Evolutionary conservation across 2,329 filamentous ascomycete genomes (phyloP), one percentile per base, ranked within the genome.

Genomic region (Talaromyces sp.): DNA sequence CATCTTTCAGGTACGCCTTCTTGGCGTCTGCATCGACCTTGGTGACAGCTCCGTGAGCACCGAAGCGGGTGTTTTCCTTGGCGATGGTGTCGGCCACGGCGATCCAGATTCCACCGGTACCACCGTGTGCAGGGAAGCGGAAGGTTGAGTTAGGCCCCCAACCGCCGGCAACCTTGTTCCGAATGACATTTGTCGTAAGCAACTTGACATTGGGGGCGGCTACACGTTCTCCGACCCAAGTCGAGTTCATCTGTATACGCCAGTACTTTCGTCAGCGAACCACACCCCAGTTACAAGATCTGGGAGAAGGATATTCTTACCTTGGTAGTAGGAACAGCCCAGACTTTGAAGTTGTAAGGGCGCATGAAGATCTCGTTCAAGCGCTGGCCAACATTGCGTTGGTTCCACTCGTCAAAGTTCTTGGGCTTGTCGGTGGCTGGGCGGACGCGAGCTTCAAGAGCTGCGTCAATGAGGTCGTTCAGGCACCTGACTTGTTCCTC

Each of bases 271-370:
- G 6, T 38, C 5, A 38, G 35, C 35, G 14, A 7, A 38, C 17
- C 5, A 35, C 14, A 38, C n/a, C n/a, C n/a, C 35, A 38, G 5
- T 9, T 8, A 38, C 14, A 38, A 27, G 41, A 31, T 24, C 19
- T 32, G n/a, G 41, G 7, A 26, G 2, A 59, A n/a, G 14, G 55
- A 24, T 26, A 26, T 21, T 7, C 83, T 70, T 83, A 96, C 91
- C 87, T 96, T 96, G 68, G 89, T 96, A 59, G 93, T 97, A 62
- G 95, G 95, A 70, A 98, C 93, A 64, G 93, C 95, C 95, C 95
- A 99, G 75, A 98, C 95, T 82, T 99, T 99, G 88, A 88, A 98
- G 86, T 99, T 99, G 85, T 99, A 99, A 58, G 95, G 95, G 70
- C 93, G 85, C 95, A 98, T 98, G 86, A 99, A 99, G 69, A 93